phyloP scores from a whole-genome alignment of 139 green algal genomes.

The Volvox reticuliferus region DNA sequence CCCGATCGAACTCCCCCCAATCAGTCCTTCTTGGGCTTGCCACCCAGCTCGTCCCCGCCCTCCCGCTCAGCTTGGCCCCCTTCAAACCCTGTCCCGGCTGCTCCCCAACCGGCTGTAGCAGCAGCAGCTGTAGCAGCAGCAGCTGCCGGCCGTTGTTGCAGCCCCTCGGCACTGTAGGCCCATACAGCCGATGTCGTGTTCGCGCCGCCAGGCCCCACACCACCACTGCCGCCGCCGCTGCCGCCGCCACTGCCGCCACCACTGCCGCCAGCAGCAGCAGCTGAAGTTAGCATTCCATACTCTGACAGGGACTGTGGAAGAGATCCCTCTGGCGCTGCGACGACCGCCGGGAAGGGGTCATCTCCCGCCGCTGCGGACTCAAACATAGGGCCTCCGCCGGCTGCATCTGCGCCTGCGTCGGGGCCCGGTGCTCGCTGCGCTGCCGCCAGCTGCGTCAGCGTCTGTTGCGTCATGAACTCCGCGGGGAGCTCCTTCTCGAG shows the following conservation, averaged over 20 bases:
- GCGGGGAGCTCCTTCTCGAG: background rate
- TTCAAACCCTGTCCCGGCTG: background rate
- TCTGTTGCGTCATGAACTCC: background rate
- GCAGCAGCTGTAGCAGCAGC: background rate
- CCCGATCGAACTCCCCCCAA: too few relatives aligned
- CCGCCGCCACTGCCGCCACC: background rate
- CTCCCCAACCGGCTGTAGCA: background rate
- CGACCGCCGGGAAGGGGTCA: background rate
- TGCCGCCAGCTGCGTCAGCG: background rate
- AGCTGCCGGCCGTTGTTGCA: background rate
- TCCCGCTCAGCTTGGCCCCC: background rate
- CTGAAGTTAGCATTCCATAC: background rate
- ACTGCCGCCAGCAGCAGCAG: background rate
- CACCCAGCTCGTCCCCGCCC: background rate
- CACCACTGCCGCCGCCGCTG: too few relatives aligned
- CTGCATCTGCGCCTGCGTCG: background rate
- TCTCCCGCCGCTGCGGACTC: too few relatives aligned
- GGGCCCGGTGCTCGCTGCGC: background rate
- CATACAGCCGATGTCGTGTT: background rate
- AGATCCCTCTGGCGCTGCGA: background rate
- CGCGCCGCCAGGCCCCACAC: too few relatives aligned
- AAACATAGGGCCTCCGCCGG: too few relatives aligned
- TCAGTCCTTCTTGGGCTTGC: conserved; percentile 23
- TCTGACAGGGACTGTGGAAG: too few relatives aligned
- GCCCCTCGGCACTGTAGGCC: background rate